phyloP scores from a whole-genome alignment of 345 rosid genomes.

The Crucihimalaya himalaica region DNA sequence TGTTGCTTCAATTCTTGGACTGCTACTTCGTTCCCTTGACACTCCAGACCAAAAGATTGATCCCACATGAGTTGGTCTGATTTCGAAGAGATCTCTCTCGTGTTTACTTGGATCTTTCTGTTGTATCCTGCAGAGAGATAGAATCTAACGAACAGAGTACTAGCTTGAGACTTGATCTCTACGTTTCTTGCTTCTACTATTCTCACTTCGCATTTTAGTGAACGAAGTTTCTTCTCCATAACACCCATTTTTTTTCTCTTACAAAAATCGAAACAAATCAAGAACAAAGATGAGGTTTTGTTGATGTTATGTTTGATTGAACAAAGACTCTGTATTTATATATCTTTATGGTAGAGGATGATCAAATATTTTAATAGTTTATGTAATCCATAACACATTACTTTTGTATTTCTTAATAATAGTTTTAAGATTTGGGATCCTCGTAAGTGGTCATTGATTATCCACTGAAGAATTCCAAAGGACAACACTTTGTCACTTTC shows the following conservation, averaged over 20 bases:
- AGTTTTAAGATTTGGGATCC: conserved; percentile 31
- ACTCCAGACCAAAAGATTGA: conserved; percentile 60
- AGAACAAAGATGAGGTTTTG: conserved; percentile 14
- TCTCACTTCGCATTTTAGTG: conserved; percentile 57
- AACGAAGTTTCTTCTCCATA: conserved; percentile 25
- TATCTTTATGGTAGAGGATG: conserved; percentile 9
- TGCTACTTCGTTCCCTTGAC: conserved; percentile 58
- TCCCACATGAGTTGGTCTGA: conserved; percentile 52
- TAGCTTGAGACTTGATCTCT: conserved; percentile 44
- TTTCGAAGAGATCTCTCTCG: conserved; percentile 47
- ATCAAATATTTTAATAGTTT: conserved; percentile 1
- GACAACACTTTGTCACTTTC: conserved; percentile 28
- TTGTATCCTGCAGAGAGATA: conserved; percentile 59
- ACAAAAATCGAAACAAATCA: background rate
- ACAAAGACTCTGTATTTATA: conserved; percentile 34
- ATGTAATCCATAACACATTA: conserved; percentile 1
- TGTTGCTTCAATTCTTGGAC: conserved; percentile 49
- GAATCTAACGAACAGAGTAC: conserved; percentile 60
- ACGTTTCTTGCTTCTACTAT: conserved; percentile 72
- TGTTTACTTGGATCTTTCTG: conserved; percentile 57
- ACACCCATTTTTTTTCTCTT: conserved; percentile 42
- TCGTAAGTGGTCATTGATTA: conserved; percentile 28
- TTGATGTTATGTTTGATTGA: conserved; percentile 27
- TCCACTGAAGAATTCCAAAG: conserved; percentile 27
- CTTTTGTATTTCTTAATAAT: conserved; percentile 19